phyloP scores from a whole-genome alignment of 768 basidiomycete species.

The Rhodotorula sphaerocarpa region DNA sequence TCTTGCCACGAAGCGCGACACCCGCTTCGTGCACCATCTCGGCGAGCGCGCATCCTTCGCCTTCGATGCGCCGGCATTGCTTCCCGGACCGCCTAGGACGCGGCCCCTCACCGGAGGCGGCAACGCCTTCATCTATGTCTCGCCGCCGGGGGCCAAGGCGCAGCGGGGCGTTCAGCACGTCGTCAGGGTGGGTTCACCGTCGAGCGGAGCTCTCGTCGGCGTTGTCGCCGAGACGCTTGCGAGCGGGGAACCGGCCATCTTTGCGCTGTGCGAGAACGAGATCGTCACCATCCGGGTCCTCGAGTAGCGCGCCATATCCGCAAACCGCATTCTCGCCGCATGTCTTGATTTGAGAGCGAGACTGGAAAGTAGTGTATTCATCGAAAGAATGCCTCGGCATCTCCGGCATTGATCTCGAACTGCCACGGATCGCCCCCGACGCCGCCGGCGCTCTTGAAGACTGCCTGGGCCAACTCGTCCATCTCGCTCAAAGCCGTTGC shows the following conservation, averaged over 20 bases:
- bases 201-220: slow-evolving; percentile 27
- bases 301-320: not conserved
- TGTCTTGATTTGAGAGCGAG: no score
- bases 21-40: slow-evolving; percentile 74
- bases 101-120: slow-evolving; percentile 2
- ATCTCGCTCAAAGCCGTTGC: no score
- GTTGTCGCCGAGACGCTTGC: slow-evolving; percentile 16
- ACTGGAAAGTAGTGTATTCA: no score
- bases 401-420: no score
- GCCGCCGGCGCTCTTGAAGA: no score
- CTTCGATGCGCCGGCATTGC: slow-evolving; percentile 27
- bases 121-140: slow-evolving; percentile 33
- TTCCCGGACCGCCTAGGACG: not conserved
- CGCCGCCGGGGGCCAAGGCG: slow-evolving; percentile 12
- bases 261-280: slow-evolving; percentile 34
- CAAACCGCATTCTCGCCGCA: not conserved
- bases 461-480: no score
- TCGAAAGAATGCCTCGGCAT: no score
- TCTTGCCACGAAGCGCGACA: slow-evolving; percentile 83
- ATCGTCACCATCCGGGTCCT: slow-evolving; percentile 13
- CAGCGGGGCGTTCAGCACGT: slow-evolving; percentile 30
- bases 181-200: slow-evolving; percentile 17
- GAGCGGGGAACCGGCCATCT: slow-evolving; percentile 1
- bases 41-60: slow-evolving; percentile 49
- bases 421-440: no score